Base-by-base conservation (phyloP, 164 flowering plant genomes). In the Vitis cinerea region DNA sequence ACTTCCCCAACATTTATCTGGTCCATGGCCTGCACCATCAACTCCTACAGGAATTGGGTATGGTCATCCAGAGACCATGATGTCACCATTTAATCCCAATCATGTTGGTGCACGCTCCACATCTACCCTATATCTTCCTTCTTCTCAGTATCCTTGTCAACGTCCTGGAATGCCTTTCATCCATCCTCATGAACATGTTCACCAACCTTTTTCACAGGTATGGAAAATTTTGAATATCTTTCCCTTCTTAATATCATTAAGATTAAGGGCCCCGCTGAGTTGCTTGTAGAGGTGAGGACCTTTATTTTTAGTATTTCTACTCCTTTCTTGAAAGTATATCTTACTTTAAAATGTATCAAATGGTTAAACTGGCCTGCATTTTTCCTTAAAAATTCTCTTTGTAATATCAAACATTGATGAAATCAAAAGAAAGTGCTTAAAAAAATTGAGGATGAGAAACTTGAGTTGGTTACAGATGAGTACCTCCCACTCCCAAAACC, bases 201-300 rank as follows among this genome's bases (percentile, higher is more conserved):
- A 89, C 75, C 90, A 82, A 71, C 75, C 88, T 50, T 92, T 82
- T 83, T 64, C 92, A 65, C 97, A 89, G 97, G 98, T 94, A 81
- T 72, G 72, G 59, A 57, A 8, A 19, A 19, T 50, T 61, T 14
- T 27, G 15, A 19, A 14, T 4, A 16, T 10, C 10, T 19, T 8
- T 50, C 10, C 16, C 48, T 44, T 51, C 8, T 17, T 50, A 0
- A 0, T 27, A 30, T 56, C 10, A 31, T 49, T 17, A 37, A 23
- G 4, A 3, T 37, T 3, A 37, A 37, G 44, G 4, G 7, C 44
- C 44, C 44, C 4, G 44, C 44, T 3, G 44, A 37, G 44, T 37
- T 37, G 6, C 44, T 37, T 6, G 44, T 37, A 37, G 44, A 37
- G 44, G 2, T 37, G 44, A 37, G 44, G 7, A 37, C 7, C 44